Percentiles rank a stretch among this genome's conserved stretches.
These are phyloP conservation scores for Novymonas esmeraldas DNA, from an alignment of 208 protist species.

Conservation along the genomic window DNA sequence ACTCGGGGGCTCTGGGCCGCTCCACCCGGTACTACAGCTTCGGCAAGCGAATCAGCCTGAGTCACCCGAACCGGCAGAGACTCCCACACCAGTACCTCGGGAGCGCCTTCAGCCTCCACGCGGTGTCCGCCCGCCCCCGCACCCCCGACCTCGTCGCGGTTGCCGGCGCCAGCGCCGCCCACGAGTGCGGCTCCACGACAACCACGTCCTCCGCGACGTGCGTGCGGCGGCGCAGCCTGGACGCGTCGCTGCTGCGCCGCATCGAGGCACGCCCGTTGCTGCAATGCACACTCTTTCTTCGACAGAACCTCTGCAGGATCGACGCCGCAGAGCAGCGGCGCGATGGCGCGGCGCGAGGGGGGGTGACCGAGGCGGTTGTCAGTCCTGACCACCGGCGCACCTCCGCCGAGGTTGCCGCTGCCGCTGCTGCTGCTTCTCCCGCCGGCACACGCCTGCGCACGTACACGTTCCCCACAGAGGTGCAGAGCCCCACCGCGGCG, in stretches of 20 bases:
- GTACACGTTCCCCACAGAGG: neutral
- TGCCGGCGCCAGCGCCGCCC: too few species aligned
- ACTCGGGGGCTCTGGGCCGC: conserved; percentile 38
- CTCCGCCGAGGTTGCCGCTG: too few species aligned
- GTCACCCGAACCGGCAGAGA: conserved; percentile 56
- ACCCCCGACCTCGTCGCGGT: too few species aligned
- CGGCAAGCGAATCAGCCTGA: conserved; percentile 44
- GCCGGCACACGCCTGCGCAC: neutral
- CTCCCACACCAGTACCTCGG: conserved; percentile 46
- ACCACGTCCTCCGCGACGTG: conserved; percentile 1
- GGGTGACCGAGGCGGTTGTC: neutral
- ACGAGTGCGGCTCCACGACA: neutral
- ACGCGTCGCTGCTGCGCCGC: conserved; percentile 33
- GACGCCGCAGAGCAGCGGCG: conserved; percentile 10
- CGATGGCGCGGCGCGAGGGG: neutral
- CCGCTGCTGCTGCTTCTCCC: too few species aligned
- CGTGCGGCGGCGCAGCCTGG: conserved; percentile 18
- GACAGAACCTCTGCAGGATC: conserved; percentile 25
- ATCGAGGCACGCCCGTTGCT: conserved; percentile 63
- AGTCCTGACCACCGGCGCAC: neutral
- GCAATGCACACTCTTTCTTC: conserved; percentile 70
- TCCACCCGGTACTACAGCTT: conserved; percentile 79
- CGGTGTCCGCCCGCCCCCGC: conserved; percentile 1
- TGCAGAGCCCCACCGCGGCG: neutral
- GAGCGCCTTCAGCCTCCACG: conserved; percentile 27